phyloP scores from a whole-genome alignment of 495 filamentous ascomycete genomes.

The Xanthoparmelia taractica region DNA sequence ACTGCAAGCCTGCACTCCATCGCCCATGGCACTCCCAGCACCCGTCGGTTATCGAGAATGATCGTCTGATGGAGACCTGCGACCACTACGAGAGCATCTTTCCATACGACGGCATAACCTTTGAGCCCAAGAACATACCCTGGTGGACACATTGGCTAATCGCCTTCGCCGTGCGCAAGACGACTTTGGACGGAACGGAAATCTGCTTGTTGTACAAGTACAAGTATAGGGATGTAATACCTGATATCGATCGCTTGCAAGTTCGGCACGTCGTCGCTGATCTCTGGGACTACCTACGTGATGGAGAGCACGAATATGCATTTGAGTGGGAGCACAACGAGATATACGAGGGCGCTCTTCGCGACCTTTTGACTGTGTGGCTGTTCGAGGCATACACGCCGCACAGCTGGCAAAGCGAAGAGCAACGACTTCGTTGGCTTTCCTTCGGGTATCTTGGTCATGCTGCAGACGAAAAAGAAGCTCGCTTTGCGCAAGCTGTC shows the following conservation, averaged over 20 bases:
- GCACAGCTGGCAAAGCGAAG: background rate
- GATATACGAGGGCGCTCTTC: background rate
- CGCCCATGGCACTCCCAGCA: constrained; percentile 6
- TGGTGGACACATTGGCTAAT: constrained; percentile 7
- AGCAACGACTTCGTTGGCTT: background rate
- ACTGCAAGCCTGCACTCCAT: background rate
- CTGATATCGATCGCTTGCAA: background rate
- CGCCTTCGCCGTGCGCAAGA: constrained; percentile 2
- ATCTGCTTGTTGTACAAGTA: constrained; percentile 10
- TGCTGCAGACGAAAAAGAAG: background rate
- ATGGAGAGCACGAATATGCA: constrained; percentile 1
- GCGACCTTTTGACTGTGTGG: background rate
- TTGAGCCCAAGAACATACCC: constrained; percentile 5
- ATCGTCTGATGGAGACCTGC: constrained; percentile 4
- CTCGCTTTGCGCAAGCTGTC: background rate
- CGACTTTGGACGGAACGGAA: background rate
- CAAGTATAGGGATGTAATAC: background rate
- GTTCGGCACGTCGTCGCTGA: background rate
- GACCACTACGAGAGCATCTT: constrained; percentile 2
- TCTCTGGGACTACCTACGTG: background rate
- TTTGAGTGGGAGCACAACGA: constrained; percentile 4
- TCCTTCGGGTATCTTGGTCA: background rate
- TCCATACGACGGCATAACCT: background rate
- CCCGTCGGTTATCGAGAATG: background rate
- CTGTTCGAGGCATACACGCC: background rate